Evolutionary conservation across 768 basidiomycete genomes (phyloP), one percentile per base, ranked within the genome.

Genomic region (Psilocybe cubensis): DNA sequence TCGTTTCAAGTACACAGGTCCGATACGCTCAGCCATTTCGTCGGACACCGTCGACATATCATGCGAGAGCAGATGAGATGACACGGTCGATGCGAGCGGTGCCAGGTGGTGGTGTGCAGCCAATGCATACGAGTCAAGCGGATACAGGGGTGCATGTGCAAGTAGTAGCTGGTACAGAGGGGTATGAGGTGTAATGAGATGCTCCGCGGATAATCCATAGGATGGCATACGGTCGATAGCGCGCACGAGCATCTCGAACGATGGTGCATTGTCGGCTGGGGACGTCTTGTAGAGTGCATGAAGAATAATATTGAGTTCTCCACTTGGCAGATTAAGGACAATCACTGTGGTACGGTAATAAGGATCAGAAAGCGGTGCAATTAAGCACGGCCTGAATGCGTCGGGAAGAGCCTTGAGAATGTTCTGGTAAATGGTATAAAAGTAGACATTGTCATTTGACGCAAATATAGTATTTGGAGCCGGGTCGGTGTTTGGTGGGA

Each of bases 281-380:
- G 83, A 74, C 42, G 78, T 72, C 51, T 76, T 69, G 63, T 87
- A 86, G 11, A 85, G 60, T 17, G 76, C 67, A 60, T 88, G 86
- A 24, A 88, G 67, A 18, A 88, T 66, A 55, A 87, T 66, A 57
- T 86, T 86, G 59, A 88, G 70, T 4, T 81, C 70, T 1, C 61
- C 65, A 0, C 85, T 78, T 4, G 75, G 60, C 54, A 82, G 77
- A 8, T 77, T 68, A 35, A 86, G 60, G 20, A 75, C 61, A 44
- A 86, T 59, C n/a, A 84, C 68, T 7, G 72, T 68, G 0, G 64
- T 50, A 33, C 70, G 68, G 46, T 58, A 64, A 35, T 59, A 51
- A 0, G 51, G 44, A 35, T 54, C 28, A 3, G 59, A 47, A 17
- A 66, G 47, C 0, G 65, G 52, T 21, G 40, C 52, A 10, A 41